Conservation (phyloP, 257 asterid genomes). For the Capsicum rhomboideum region DNA sequence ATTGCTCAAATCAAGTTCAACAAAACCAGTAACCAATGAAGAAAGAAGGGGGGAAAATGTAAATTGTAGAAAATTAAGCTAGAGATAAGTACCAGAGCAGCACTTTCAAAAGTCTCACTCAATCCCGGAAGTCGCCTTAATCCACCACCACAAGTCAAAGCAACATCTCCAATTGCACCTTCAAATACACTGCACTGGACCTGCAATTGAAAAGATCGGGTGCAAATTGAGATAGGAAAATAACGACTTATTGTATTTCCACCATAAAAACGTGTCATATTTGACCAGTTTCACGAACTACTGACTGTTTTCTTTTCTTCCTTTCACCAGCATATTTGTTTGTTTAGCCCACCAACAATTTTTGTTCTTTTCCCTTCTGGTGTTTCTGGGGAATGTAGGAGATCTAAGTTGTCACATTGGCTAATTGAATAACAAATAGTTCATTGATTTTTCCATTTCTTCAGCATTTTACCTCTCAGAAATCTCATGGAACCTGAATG, state of each 20-base stretch:
- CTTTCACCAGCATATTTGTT: neutral
- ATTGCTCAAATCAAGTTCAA: neutral
- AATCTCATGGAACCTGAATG: neutral
- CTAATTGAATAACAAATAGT: neutral
- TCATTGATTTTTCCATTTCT: neutral
- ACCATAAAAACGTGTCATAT: neutral
- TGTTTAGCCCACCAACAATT: neutral
- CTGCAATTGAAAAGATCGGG: constrained; percentile 28
- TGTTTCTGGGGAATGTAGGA: neutral
- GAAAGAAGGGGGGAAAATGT: neutral
- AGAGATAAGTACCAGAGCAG: constrained; percentile 61
- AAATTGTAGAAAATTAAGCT: neutral
- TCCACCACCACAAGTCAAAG: constrained; percentile 89
- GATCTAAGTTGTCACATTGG: neutral
- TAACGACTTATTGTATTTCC: neutral
- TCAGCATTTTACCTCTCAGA: neutral
- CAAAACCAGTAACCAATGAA: neutral
- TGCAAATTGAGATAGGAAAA: neutral
- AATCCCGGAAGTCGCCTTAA: constrained; percentile 84
- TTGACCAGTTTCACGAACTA: neutral
- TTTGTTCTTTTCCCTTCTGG: neutral
- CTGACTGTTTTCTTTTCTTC: neutral
- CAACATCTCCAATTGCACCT: constrained; percentile 85
- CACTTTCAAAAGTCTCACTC: constrained; percentile 65
- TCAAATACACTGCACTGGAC: constrained; percentile 89